Conservation (phyloP, 345 rosid species). For the Physaria fendleri region DNA sequence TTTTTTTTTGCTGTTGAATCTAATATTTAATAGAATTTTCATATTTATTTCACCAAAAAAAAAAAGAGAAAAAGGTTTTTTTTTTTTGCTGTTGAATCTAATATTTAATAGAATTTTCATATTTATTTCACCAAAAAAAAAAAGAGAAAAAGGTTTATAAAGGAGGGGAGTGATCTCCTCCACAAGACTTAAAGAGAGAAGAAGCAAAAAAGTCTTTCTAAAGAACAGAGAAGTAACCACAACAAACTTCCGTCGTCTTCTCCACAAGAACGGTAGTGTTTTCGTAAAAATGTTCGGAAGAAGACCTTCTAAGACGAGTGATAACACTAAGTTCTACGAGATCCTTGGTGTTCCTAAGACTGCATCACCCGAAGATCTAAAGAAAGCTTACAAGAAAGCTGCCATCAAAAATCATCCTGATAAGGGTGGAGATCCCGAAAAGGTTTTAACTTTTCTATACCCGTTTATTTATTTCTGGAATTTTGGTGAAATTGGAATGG, state of each 20-base stretch:
- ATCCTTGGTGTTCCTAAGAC: constrained; percentile 73
- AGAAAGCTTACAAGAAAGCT: constrained; percentile 84
- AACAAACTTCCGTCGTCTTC: constrained; percentile 24
- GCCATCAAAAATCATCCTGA: constrained; percentile 96
- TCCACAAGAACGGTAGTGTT: too few relatives aligned
- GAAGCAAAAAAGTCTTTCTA: constrained; percentile 9
- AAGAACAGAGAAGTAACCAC: constrained; percentile 10
- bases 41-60: too few relatives aligned
- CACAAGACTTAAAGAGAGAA: too few relatives aligned
- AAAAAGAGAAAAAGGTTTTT: too few relatives aligned
- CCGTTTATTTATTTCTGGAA: background rate
- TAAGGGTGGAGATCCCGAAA: constrained; percentile 98
- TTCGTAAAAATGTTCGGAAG: constrained; percentile 63
- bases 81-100: too few relatives aligned
- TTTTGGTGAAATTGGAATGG: background rate
- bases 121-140: too few relatives aligned
- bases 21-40: too few relatives aligned
- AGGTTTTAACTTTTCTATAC: constrained; percentile 33
- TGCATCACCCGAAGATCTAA: constrained; percentile 73
- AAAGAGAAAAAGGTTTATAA: too few relatives aligned
- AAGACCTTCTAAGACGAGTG: constrained; percentile 65
- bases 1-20: too few relatives aligned
- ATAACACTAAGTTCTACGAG: constrained; percentile 75
- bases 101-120: too few relatives aligned
- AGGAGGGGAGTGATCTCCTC: too few relatives aligned